phyloP scores from a whole-genome alignment of 768 basidiomycete genomes.

The Mycena vulgaris region DNA sequence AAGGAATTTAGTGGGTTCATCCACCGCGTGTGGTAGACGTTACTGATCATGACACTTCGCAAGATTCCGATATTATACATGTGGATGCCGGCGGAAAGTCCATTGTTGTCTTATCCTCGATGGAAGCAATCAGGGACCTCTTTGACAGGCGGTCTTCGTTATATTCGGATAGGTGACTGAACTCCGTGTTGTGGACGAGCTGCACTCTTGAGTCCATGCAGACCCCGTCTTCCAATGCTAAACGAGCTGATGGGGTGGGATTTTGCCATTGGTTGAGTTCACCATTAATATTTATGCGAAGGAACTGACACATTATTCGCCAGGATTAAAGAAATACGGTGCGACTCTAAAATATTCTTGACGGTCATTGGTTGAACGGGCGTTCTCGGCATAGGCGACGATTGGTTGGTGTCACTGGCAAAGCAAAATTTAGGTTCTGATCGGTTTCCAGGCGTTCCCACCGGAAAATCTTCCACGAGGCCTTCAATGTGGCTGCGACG shows the following conservation, averaged over 20 bases:
- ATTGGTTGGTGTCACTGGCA: neutral
- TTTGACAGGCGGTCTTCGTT: conserved; percentile 53
- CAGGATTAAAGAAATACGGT: neutral
- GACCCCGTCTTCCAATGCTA: conserved; percentile 35
- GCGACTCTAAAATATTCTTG: neutral
- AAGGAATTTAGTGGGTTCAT: conserved; percentile 27
- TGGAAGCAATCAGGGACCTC: conserved; percentile 50
- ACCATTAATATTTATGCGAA: no score
- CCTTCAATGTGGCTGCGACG: conserved; percentile 39
- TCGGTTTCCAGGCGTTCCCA: conserved; percentile 41
- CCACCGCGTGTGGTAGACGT: no score
- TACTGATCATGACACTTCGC: neutral
- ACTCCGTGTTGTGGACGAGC: neutral
- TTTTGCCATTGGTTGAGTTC: neutral
- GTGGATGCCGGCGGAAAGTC: conserved; percentile 44
- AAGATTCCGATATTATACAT: conserved; percentile 48
- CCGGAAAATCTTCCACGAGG: conserved; percentile 43
- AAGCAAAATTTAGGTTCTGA: neutral
- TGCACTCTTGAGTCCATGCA: conserved; percentile 15
- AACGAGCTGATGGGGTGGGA: conserved; percentile 9
- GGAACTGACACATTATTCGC: neutral
- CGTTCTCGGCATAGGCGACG: neutral
- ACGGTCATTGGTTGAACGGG: no score
- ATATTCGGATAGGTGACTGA: neutral
- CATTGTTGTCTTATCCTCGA: conserved; percentile 51